phyloP scores from a whole-genome alignment of 2,329 filamentous ascomycete genomes.

The Alternaria brassicicola region DNA sequence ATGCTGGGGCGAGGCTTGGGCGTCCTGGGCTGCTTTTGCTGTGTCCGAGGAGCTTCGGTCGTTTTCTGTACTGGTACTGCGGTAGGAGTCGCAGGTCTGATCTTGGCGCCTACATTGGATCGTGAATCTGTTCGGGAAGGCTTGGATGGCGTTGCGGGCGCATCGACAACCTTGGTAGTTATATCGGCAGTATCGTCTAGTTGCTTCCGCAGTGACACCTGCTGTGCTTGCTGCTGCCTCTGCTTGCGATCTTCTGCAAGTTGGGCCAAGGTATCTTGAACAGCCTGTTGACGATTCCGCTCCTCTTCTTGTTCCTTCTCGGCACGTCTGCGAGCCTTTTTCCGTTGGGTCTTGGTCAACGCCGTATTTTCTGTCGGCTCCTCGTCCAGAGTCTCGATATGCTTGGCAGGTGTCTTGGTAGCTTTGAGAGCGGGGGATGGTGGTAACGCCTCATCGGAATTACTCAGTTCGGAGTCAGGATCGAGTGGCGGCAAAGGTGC shows the following conservation, averaged over 20 bases:
- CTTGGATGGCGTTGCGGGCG: constrained; percentile 6
- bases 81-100: constrained; percentile 28
- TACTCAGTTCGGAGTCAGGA: constrained; percentile 44
- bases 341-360: constrained; percentile 36
- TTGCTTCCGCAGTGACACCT: neutral
- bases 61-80: neutral
- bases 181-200: neutral
- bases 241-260: constrained; percentile 13
- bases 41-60: neutral
- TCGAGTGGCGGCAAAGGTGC: constrained; percentile 30
- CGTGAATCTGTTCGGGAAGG: constrained; percentile 18
- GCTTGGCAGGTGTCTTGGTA: neutral
- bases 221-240: neutral
- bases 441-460: constrained; percentile 52
- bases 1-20: constrained; percentile 16
- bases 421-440: constrained; percentile 20
- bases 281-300: constrained; percentile 13
- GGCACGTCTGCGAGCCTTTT: constrained; percentile 33
- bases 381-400: neutral
- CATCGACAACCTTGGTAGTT: neutral
- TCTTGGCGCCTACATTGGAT: constrained; percentile 41
- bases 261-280: constrained; percentile 14
- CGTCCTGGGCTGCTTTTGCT: constrained; percentile 23
- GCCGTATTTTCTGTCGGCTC: constrained; percentile 1
- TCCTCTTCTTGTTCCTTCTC: constrained; percentile 26